These are phyloP conservation scores for Hemileccinum rubropunctum DNA, from an alignment of 768 basidiomycete species.

Conservation along the genomic window DNA sequence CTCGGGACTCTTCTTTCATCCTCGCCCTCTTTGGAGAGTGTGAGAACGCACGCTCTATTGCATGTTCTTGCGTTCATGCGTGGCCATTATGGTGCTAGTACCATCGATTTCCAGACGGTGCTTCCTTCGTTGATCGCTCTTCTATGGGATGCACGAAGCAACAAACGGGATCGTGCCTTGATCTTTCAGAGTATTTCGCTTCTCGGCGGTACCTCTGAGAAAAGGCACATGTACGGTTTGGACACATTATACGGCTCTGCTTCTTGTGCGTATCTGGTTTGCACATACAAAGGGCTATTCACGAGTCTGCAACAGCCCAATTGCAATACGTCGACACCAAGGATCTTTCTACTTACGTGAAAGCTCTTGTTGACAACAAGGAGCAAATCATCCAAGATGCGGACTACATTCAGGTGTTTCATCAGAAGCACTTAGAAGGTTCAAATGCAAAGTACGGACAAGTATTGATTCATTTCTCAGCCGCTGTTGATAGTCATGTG, in stretches of 20 bases:
- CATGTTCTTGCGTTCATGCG: conserved; percentile 81
- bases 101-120: conserved; percentile 78
- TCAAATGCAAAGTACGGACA: conserved; percentile 44
- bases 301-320: conserved; percentile 32
- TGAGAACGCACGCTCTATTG: conserved; percentile 56
- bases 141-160: conserved; percentile 33
- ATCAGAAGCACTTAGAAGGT: conserved; percentile 52
- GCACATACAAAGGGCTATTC: conserved; percentile 1
- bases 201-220: conserved; percentile 38
- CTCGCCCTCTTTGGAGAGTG: conserved; percentile 27
- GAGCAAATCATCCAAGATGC: conserved; percentile 62
- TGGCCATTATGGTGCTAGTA: conserved; percentile 56
- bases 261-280: conserved; percentile 43
- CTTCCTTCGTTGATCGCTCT: conserved; percentile 67
- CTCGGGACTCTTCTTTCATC: conserved; percentile 62
- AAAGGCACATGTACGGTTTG: conserved; percentile 63
- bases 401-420: conserved; percentile 55
- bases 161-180: conserved; percentile 30
- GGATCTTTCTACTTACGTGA: conserved; percentile 59
- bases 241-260: conserved; percentile 68
- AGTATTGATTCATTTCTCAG: conserved; percentile 32
- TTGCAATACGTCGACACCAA: conserved; percentile 70
- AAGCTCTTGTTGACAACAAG: conserved; percentile 44
- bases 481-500: background rate
- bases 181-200: conserved; percentile 56